Base-by-base conservation (phyloP, 768 basidiomycete genomes). In the Tremella yokohamensis region DNA sequence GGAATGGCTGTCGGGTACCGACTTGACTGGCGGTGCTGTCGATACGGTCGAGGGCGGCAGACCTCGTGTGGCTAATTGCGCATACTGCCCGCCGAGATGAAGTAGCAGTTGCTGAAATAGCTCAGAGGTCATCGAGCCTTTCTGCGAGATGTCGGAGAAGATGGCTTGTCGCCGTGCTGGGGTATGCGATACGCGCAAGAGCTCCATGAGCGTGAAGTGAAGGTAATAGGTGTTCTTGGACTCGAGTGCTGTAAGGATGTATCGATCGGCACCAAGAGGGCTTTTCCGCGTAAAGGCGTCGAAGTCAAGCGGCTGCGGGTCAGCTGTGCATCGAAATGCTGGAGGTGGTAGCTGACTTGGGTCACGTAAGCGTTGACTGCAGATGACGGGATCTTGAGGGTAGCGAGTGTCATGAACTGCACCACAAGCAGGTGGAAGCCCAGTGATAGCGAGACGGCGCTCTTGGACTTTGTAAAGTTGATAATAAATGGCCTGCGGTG, bases 141-240 rank as follows among this genome's bases (percentile, higher is more conserved):
- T 52, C 29, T 19, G 38, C 7, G 63, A 54, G 15, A 64, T 59
- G 50, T 65, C 66, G 26, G 56, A 40, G 58, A 73, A 73, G 19
- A 73, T 51, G 26, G 58, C 58, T 49, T 66, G 53, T 16, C 72
- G 58, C 12, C 62, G 60, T 11, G 60, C 42, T 2, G 67, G 61
- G 8, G 63, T 58, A 24, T 64, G 49, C 3, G 64, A 57, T 4
- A 69, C 58, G 24, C 72, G 66, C 0, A 71, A 57, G 11, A 73
- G 65, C 49, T 75, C 74, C 58, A 72, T 67, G 38, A 69, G 49
- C 7, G 74, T 75, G 60, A 75, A 73, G 52, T 68, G 70, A 12
- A 70, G 57, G 49, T 66, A 64, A 44, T 72, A 74, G 13, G 63
- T 60, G 42, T 74, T 64, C 22, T 65, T 57, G 1, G 69, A 65